These are phyloP conservation scores for Ammopiptanthus mongolicus DNA, from an alignment of 306 rosid genomes.

Conservation along the genomic window DNA sequence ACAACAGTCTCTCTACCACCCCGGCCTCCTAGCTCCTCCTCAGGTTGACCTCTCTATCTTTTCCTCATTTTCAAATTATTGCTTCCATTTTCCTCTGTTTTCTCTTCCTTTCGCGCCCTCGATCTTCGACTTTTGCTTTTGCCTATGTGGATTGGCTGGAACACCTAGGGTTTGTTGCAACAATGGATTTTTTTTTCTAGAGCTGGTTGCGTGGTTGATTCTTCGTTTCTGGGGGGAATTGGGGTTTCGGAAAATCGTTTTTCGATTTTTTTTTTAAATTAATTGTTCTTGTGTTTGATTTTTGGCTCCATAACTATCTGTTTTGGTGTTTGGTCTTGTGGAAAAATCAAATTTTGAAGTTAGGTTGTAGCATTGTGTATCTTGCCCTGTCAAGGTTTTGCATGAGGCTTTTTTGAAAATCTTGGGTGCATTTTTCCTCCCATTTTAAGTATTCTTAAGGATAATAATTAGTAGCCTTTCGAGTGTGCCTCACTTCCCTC, in stretches of 20 bases:
- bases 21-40: constrained; percentile 93
- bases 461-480: not conserved
- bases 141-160: not conserved
- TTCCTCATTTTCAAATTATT: not conserved
- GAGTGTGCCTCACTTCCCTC: not conserved
- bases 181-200: not conserved
- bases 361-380: not conserved
- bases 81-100: not conserved
- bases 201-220: not conserved
- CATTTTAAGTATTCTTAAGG: not conserved
- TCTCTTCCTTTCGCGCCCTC: not conserved
- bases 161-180: constrained; percentile 27
- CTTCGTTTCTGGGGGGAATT: not conserved
- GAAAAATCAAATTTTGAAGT: not conserved
- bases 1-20: constrained; percentile 94
- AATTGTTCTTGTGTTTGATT: not conserved
- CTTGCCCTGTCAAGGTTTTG: not conserved
- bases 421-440: not conserved
- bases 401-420: not conserved
- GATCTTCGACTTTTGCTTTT: constrained; percentile 5
- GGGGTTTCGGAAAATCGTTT: not conserved
- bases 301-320: not conserved
- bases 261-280: not conserved
- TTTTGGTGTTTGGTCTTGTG: not conserved
- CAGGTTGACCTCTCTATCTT: constrained; percentile 50